phyloP scores from a whole-genome alignment of 257 asterid species.

The Capsicum chinense region DNA sequence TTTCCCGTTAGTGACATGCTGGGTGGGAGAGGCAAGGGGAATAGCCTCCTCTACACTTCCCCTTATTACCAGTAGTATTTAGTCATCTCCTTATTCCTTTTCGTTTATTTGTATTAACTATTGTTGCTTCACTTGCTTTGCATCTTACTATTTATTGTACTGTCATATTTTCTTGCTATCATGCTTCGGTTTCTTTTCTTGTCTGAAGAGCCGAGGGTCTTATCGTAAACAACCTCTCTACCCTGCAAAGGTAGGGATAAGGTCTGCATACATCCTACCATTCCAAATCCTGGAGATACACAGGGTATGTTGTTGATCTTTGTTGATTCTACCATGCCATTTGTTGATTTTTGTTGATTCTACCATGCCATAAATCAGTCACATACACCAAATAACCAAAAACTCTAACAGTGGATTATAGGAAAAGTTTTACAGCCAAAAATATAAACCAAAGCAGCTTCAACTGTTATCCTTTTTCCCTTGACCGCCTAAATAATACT shows the following conservation, averaged over 20 bases:
- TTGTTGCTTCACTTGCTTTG: neutral
- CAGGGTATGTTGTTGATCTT: too few relatives aligned
- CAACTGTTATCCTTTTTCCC: neutral
- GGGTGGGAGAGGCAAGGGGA: too few relatives aligned
- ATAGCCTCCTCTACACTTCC: neutral
- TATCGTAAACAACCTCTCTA: neutral
- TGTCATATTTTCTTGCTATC: neutral
- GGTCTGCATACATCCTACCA: neutral
- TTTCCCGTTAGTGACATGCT: too few relatives aligned
- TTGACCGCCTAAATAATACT: constrained; percentile 4
- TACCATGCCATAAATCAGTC: neutral
- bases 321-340: neutral
- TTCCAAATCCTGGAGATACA: too few relatives aligned
- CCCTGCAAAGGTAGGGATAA: neutral
- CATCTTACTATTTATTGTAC: neutral
- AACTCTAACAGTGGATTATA: neutral
- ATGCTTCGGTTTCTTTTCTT: neutral
- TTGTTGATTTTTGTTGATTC: neutral
- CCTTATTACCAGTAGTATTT: neutral
- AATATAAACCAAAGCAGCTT: constrained; percentile 13
- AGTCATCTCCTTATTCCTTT: neutral
- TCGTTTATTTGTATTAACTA: neutral
- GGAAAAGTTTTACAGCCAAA: constrained; percentile 5
- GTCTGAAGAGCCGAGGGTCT: neutral
- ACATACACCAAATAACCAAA: neutral